These are phyloP conservation scores for Backusella psychrophila DNA, from an alignment of 192 early-diverging fungal species.

Conservation along the genomic window DNA sequence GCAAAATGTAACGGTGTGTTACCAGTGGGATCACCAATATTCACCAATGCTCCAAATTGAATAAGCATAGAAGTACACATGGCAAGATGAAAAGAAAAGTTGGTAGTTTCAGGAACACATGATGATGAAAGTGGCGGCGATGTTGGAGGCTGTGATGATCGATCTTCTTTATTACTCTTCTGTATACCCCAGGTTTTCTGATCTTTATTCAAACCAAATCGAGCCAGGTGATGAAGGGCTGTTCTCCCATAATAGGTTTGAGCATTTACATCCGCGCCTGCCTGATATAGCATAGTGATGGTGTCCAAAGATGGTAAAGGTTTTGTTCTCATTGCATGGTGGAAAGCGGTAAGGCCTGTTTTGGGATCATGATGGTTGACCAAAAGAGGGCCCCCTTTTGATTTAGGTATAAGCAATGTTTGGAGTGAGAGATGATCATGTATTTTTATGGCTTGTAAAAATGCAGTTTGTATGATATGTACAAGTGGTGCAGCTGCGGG, in stretches of 20 bases:
- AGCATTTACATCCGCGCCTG: constrained; percentile 53
- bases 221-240: constrained; percentile 48
- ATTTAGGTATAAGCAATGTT: constrained; percentile 35
- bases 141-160: not conserved
- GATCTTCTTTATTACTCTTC: constrained; percentile 18
- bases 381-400: constrained; percentile 1
- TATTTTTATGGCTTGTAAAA: constrained; percentile 56
- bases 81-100: constrained; percentile 33
- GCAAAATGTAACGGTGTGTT: constrained; percentile 56
- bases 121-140: not conserved
- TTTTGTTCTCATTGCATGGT: constrained; percentile 55
- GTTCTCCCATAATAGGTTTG: constrained; percentile 52
- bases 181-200: constrained; percentile 34
- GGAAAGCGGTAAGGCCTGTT: constrained; percentile 59
- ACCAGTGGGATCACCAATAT: constrained; percentile 43
- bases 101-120: not conserved
- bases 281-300: constrained; percentile 48
- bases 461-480: constrained; percentile 41
- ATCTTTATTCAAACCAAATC: constrained; percentile 43
- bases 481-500: constrained; percentile 26
- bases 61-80: constrained; percentile 46
- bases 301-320: constrained; percentile 55
- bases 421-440: constrained; percentile 56
- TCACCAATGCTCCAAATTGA: constrained; percentile 43
- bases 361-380: constrained; percentile 51